Evolutionary conservation across 2,329 filamentous ascomycete species (phyloP).

Genomic region (Aschersonia sp.): DNA sequence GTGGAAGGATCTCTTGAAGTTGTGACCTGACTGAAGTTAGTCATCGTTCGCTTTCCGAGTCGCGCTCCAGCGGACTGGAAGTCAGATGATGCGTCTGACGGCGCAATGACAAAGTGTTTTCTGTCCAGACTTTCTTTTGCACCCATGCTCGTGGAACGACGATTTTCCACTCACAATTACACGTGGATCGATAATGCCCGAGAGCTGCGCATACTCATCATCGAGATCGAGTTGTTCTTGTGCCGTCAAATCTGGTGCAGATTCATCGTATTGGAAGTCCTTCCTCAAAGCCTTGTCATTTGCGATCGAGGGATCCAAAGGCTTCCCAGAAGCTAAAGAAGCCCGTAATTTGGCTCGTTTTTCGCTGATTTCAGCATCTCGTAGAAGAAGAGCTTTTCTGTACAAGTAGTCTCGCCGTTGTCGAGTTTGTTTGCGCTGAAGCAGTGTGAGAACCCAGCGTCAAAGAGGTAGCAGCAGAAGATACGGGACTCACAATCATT

Average conservation of each 20-base stretch:
- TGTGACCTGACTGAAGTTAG: constrained; percentile 45
- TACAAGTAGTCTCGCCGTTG: constrained; percentile 53
- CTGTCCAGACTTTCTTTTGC: neutral
- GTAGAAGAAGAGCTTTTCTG: constrained; percentile 70
- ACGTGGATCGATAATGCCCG: constrained; percentile 80
- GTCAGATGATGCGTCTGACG: no score
- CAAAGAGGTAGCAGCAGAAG: neutral
- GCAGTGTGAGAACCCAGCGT: neutral
- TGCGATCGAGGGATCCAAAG: constrained; percentile 66
- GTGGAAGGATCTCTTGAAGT: constrained; percentile 81
- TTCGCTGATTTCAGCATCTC: constrained; percentile 84
- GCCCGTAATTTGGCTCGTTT: constrained; percentile 78
- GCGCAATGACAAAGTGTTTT: no score
- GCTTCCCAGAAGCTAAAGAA: constrained; percentile 78
- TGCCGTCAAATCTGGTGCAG: constrained; percentile 48
- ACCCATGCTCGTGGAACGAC: neutral
- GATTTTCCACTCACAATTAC: constrained; percentile 58
- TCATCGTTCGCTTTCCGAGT: neutral
- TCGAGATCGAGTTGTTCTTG: constrained; percentile 63
- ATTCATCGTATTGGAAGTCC: constrained; percentile 91
- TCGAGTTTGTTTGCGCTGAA: constrained; percentile 24
- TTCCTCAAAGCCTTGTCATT: constrained; percentile 73
- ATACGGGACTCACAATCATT: constrained; percentile 4
- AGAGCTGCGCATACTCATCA: constrained; percentile 81
- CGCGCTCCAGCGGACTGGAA: no score